Conservation (phyloP, 768 basidiomycete species). For the Suillus plorans region DNA sequence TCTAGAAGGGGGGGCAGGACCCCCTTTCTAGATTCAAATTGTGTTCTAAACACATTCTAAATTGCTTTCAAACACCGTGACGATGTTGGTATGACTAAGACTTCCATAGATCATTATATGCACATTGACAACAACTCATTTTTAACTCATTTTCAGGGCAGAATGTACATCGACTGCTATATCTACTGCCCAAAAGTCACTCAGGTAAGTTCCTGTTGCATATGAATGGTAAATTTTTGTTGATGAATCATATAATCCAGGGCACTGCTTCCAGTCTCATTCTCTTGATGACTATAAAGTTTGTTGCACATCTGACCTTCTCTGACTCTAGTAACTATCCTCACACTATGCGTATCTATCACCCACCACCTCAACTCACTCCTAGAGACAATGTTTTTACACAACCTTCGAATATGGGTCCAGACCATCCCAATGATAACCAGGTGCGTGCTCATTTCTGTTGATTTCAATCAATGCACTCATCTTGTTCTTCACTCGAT, state of each 20-base stretch:
- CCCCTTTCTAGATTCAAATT: no score
- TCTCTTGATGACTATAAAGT: not conserved
- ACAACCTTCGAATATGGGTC: not conserved
- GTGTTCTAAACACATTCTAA: no score
- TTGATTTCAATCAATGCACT: not conserved
- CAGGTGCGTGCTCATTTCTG: not conserved
- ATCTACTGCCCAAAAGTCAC: no score
- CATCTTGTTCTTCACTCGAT: no score
- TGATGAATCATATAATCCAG: not conserved
- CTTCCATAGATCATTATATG: no score
- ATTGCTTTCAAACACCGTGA: no score
- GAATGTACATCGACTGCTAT: no score
- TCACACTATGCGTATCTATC: not conserved
- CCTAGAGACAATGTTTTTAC: not conserved
- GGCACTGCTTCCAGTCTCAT: not conserved
- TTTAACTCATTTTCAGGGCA: no score
- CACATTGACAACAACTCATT: no score
- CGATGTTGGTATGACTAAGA: no score
- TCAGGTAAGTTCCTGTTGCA: not conserved
- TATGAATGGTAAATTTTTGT: not conserved
- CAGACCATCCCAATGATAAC: not conserved
- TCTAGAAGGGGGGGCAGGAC: no score
- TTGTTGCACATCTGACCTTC: not conserved
- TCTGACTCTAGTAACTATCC: not conserved
- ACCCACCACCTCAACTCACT: not conserved